Percentiles rank a stretch among this genome's conserved stretches.
Conservation (phyloP, 768 basidiomycete species). For the Termitomyces sp. region DNA sequence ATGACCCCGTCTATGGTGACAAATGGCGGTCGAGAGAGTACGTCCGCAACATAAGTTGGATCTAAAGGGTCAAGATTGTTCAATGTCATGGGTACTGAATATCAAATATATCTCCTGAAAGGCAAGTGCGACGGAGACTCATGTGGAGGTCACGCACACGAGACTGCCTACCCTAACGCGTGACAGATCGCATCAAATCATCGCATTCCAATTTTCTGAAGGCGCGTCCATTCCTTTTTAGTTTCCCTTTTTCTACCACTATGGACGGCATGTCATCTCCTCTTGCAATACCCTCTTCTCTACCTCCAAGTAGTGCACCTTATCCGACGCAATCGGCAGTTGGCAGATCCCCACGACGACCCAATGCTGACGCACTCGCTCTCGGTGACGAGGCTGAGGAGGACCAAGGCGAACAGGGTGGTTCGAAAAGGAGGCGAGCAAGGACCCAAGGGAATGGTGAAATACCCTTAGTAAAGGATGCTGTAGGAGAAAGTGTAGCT, state of each 20-base stretch:
- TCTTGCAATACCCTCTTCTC: conserved; percentile 42
- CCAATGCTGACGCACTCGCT: conserved; percentile 46
- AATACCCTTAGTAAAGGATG: conserved; percentile 85
- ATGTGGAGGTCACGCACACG: conserved; percentile 22
- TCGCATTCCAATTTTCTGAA: conserved; percentile 22
- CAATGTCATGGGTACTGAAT: conserved; percentile 21
- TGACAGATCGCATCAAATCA: conserved; percentile 13
- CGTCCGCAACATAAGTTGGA: conserved; percentile 53
- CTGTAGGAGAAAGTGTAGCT: conserved; percentile 92
- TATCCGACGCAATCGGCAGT: conserved; percentile 27
- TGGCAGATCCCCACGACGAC: conserved; percentile 32
- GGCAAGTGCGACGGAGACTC: conserved; percentile 5
- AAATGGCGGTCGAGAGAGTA: conserved; percentile 68
- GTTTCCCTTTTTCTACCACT: conserved; percentile 37
- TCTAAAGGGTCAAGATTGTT: conserved; percentile 60
- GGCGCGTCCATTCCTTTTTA: conserved; percentile 25
- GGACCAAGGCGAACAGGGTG: conserved; percentile 29
- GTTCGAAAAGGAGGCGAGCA: conserved; percentile 38
- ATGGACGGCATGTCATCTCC: conserved; percentile 56
- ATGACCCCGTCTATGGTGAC: conserved; percentile 65
- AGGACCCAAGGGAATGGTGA: conserved; percentile 53
- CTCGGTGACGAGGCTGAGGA: conserved; percentile 49
- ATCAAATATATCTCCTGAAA: conserved; percentile 1
- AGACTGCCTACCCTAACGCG: conserved; percentile 27
- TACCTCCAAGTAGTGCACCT: conserved; percentile 45